Percentiles rank a stretch among this genome's conserved stretches.
phyloP scores from a whole-genome alignment of 305 asterid genomes.

The Plantago rigida region DNA sequence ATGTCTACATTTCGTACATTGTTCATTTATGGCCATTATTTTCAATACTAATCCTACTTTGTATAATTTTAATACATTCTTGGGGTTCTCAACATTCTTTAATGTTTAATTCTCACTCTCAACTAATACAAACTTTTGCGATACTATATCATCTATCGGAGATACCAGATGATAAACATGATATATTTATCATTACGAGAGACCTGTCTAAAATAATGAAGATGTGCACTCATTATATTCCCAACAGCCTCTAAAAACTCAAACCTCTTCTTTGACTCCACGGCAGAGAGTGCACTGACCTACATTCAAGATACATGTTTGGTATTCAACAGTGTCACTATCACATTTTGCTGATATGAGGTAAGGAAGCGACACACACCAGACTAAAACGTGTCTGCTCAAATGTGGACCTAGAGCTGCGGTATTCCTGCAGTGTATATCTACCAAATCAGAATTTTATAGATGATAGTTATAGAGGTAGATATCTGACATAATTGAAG shows the following conservation, averaged over 20 bases:
- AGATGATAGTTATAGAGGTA: slow-evolving; percentile 48
- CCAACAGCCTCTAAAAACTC: slow-evolving; percentile 87
- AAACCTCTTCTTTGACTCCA: slow-evolving; percentile 84
- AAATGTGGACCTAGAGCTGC: slow-evolving; percentile 69
- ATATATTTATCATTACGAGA: slow-evolving; percentile 13
- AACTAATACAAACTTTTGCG: no score
- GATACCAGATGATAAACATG: not conserved
- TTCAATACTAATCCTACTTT: no score
- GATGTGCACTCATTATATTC: slow-evolving; percentile 80
- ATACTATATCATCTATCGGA: no score
- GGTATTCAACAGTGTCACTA: slow-evolving; percentile 4
- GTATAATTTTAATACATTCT: no score
- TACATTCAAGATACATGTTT: slow-evolving; percentile 31
- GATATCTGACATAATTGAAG: slow-evolving; percentile 41
- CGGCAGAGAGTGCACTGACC: slow-evolving; percentile 82
- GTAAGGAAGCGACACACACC: slow-evolving; percentile 42
- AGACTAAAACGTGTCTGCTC: slow-evolving; percentile 88
- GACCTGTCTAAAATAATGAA: slow-evolving; percentile 77
- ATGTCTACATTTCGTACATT: no score
- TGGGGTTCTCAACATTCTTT: no score
- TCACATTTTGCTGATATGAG: slow-evolving; percentile 6
- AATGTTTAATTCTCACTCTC: no score
- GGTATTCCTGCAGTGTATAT: slow-evolving; percentile 90
- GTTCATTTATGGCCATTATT: no score
- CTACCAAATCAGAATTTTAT: slow-evolving; percentile 61